Evolutionary conservation across 768 basidiomycete species (phyloP), one percentile per base, ranked within the genome.

Genomic region (Tylopilus balloui): DNA sequence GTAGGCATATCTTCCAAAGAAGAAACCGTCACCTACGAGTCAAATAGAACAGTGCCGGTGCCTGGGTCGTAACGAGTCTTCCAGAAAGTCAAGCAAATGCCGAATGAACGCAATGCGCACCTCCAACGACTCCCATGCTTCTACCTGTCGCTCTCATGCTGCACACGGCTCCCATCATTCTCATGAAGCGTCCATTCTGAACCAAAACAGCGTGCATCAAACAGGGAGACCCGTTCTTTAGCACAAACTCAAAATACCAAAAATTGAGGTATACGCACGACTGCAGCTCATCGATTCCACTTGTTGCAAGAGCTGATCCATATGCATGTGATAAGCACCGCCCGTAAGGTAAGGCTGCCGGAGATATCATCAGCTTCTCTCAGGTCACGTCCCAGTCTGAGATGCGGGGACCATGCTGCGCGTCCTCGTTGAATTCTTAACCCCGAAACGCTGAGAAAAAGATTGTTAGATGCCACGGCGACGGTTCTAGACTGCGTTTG

Each of bases 61-160:
- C 86, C 86, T 85, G 52, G 27, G 25, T 34, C 23, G 27, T 50
- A 29, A 34, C 23, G 45, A 36, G 35, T 19, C 6, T 27, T 53
- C 19, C 56, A 57, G 24, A 38, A 37, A 44, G n/a, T 15, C 47
- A 42, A 47, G 31, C 39, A 34, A 51, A 51, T 44, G 29, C 42
- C 12, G 42, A 48, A 50, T 21, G 45, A 51, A 53, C 21, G 41
- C 28, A 49, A 20, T 27, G 63, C 77, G 55, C 53, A 85, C 88
- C 80, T 64, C 84, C 81, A 11, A 86, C 84, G 6, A 86, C 83
- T 10, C 90, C n/a, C 93, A 94, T 6, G 83, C 69, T 64, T 93
- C 92, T 6, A 88, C 92, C 47, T 83, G 78, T 61, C 89, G 88
- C 62, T 93, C 92, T 93, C 92, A 15, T 93, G 75, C 58, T 91